Evolutionary conservation across 2,329 filamentous ascomycete genomes (phyloP).

Genomic region (Clonostachys rosea): DNA sequence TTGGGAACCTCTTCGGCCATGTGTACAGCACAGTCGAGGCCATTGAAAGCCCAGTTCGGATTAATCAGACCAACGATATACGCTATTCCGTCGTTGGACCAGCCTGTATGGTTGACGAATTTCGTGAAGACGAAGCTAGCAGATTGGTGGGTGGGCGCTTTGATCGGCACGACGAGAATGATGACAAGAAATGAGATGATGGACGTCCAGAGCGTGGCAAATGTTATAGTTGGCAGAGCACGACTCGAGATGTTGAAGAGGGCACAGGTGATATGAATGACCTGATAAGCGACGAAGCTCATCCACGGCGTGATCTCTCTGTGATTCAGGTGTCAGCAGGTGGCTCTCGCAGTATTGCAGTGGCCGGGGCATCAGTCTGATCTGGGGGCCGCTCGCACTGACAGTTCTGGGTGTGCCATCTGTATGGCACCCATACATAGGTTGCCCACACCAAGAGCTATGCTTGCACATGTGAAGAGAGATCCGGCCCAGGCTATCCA

Average conservation of each 20-base stretch:
- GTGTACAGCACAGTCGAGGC: background rate
- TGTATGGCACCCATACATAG: conserved; percentile 2
- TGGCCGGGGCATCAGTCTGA: conserved; percentile 7
- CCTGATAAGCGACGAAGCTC: conserved; percentile 16
- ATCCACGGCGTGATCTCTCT: conserved; percentile 12
- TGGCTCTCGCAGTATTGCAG: background rate
- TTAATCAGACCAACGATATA: background rate
- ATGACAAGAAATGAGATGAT: conserved; percentile 5
- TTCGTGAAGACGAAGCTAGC: background rate
- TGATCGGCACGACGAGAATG: conserved; percentile 14
- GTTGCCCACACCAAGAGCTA: conserved; percentile 6
- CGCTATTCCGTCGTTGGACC: background rate
- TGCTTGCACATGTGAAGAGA: conserved; percentile 14
- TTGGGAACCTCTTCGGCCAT: background rate
- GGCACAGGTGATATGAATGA: conserved; percentile 12
- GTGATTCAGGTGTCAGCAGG: background rate
- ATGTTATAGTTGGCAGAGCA: conserved; percentile 10
- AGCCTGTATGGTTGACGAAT: background rate
- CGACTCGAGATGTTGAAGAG: conserved; percentile 16
- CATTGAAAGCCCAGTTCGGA: background rate
- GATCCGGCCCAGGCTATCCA: conserved; percentile 16
- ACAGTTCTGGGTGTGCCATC: conserved; percentile 2
- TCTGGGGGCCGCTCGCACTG: conserved; percentile 5
- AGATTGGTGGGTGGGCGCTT: background rate
- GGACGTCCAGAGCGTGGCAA: conserved; percentile 7